Conservation (phyloP, 2,329 filamentous ascomycete genomes). For the Simplicillium sp. region DNA sequence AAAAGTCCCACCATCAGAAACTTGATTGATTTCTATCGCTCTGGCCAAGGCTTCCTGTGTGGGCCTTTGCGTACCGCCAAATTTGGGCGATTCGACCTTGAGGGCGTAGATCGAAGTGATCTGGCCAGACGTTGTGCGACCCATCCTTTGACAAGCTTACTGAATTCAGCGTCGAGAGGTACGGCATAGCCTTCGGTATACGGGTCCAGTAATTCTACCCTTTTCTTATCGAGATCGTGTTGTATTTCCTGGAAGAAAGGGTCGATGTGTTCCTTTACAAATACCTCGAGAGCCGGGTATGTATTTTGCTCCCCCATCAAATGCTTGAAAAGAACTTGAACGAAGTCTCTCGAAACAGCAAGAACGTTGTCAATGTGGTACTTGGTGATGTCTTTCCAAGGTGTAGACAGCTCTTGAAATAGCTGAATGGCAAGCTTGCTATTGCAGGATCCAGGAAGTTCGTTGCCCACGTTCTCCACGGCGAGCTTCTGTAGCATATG, state of each 20-base stretch:
- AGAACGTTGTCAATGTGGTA: constrained; percentile 23
- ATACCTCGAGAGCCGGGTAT: constrained; percentile 15
- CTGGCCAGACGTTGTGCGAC: neutral
- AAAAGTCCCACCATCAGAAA: constrained; percentile 17
- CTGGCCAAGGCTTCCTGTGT: neutral
- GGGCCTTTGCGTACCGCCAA: neutral
- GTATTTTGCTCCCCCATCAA: constrained; percentile 10
- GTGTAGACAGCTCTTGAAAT: constrained; percentile 26
- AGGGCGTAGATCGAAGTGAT: too few species aligned
- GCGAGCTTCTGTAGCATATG: too few species aligned
- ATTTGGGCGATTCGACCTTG: neutral
- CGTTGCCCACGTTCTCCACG: constrained; percentile 17
- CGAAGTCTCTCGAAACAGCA: constrained; percentile 20
- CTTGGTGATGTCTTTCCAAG: constrained; percentile 27
- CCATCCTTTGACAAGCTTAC: constrained; percentile 6
- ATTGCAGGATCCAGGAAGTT: constrained; percentile 28
- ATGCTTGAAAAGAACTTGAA: constrained; percentile 22
- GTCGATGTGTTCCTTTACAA: constrained; percentile 10
- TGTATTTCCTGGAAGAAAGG: constrained; percentile 19
- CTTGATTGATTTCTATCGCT: neutral
- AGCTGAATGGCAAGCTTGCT: constrained; percentile 24
- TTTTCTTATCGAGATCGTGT: constrained; percentile 15
- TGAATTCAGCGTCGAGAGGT: constrained; percentile 18
- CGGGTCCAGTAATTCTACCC: constrained; percentile 23
- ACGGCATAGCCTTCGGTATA: constrained; percentile 18